These are phyloP conservation scores for Xylaria bambusicola DNA, from an alignment of 495 filamentous ascomycete species.

Conservation along the genomic window DNA sequence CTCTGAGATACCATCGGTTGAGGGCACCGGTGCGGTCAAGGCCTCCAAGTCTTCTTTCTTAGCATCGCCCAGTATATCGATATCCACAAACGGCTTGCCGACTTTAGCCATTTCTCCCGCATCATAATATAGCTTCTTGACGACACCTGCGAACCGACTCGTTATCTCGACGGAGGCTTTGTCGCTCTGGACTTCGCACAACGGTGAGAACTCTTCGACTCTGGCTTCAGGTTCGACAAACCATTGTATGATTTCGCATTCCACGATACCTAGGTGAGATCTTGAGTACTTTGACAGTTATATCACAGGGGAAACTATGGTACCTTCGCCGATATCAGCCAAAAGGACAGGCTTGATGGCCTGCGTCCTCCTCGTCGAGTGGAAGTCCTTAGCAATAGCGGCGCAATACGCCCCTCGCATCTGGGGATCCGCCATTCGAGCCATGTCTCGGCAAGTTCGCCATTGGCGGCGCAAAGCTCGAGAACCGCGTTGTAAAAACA, in stretches of 20 bases:
- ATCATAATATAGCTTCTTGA: constrained; percentile 95
- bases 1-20: constrained; percentile 20
- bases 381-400: constrained; percentile 56
- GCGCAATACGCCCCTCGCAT: constrained; percentile 23
- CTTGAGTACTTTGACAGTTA: background rate
- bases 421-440: constrained; percentile 33
- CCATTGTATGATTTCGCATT: constrained; percentile 99
- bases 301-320: background rate
- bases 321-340: constrained; percentile 97
- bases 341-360: constrained; percentile 84
- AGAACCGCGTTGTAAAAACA: constrained; percentile 50
- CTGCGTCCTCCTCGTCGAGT: constrained; percentile 56
- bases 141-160: constrained; percentile 88
- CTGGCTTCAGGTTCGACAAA: constrained; percentile 95
- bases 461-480: constrained; percentile 44
- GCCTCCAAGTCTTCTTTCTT: constrained; percentile 49
- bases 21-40: constrained; percentile 39
- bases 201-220: constrained; percentile 95
- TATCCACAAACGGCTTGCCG: constrained; percentile 80
- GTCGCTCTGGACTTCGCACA: constrained; percentile 98
- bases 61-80: constrained; percentile 64
- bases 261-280: constrained; percentile 73
- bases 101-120: constrained; percentile 95
- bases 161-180: constrained; percentile 99
- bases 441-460: constrained; percentile 38